Evolutionary conservation across 129 eudicot genomes (phyloP).

Genomic region (Erigeron canadensis): DNA sequence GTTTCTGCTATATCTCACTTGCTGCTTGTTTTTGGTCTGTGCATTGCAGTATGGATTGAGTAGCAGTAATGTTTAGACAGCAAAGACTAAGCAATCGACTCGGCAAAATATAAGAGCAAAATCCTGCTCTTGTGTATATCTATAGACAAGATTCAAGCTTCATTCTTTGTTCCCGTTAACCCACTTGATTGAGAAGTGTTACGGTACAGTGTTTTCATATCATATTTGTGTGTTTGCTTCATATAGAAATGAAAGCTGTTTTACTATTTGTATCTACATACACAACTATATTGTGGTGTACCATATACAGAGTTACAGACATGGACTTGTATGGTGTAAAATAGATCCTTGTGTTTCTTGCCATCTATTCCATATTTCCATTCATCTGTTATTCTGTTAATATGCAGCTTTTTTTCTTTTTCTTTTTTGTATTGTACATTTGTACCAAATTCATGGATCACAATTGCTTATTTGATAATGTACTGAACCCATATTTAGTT

Average conservation of each 20-base stretch:
- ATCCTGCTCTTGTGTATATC: conserved; percentile 9
- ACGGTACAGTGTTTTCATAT: conserved; percentile 7
- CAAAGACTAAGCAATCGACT: conserved; percentile 25
- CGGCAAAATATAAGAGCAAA: background rate
- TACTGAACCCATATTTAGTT: no score
- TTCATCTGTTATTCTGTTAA: no score
- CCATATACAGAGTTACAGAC: background rate
- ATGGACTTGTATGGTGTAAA: background rate
- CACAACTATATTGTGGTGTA: background rate
- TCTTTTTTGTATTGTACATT: no score
- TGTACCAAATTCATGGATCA: no score
- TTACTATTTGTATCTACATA: conserved; percentile 13
- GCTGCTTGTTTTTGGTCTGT: conserved; percentile 19
- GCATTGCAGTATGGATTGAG: conserved; percentile 60
- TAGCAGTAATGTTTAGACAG: conserved; percentile 27
- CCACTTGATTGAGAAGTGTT: conserved; percentile 14
- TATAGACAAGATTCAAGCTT: background rate
- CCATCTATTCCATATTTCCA: background rate
- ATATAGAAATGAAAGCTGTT: conserved; percentile 6
- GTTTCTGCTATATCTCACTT: background rate
- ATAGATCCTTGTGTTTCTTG: background rate
- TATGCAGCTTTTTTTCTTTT: no score
- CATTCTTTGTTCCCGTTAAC: background rate
- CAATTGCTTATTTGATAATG: no score
- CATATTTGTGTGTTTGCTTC: conserved; percentile 4